Base-by-base conservation (phyloP, 805 yeast genomes). In the Candida qinlingensis region DNA sequence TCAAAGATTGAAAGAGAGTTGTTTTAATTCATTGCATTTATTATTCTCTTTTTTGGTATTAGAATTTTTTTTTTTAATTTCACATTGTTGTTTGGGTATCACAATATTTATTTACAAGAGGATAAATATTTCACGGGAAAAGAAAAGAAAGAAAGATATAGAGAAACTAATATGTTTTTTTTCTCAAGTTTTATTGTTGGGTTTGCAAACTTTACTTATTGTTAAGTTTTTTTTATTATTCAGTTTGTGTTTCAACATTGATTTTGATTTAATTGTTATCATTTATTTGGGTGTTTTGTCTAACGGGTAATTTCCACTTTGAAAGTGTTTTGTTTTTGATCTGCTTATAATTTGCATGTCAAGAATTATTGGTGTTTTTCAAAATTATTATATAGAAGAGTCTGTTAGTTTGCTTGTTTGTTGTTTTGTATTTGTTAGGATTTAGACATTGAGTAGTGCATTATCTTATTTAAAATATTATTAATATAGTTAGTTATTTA, bases 371-470 rank as follows among this genome's bases (percentile, higher is more conserved):
- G 41, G 26, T n/a, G 42, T 41, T 39, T 39, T 41, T 29, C 37
- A 41, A 47, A 44, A 47, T 41, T 39, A 40, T 49, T 45, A 50
- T 53, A 54, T 53, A 54, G 54, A 54, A 54, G 51, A 54, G 57
- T 43, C 48, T 46, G 46, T 49, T 45, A 43, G 53, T 51, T 50
- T 49, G 48, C 48, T 49, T 53, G 50, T 47, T 40, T 42, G 39
- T 33, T 39, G 44, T 46, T 36, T 37, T 30, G 42, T 50, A 42
- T 41, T 49, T 46, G 50, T 52, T 53, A 51, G 56, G 56, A 46
- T 54, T 54, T 51, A 54, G 58, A 54, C 58, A 54, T 54, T 54
- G 52, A 54, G 52, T 43, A 41, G 58, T 53, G 56, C 54, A 54
- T 48, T 47, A 41, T 39, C 36, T 35, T 42, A 28, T 27, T 34